Evolutionary conservation across 805 yeast genomes (phyloP), one percentile per base, ranked within the genome.

Genomic region (Helenozyma rhizophorensis): DNA sequence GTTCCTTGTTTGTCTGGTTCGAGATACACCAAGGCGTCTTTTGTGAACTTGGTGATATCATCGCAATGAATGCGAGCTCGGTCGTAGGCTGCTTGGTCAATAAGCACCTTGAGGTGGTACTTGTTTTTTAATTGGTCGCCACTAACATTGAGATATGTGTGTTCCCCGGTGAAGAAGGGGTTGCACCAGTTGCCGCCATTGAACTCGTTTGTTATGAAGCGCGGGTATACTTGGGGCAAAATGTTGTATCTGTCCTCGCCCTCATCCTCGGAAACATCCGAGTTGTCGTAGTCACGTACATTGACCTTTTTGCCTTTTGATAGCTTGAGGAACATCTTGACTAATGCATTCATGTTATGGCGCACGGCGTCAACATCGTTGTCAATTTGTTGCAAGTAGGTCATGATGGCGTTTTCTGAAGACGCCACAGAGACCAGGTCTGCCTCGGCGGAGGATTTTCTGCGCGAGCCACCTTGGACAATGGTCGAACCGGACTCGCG

Each of bases 131-230:
- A 51, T 18, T 65, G 69, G 39, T 65, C 68, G 2, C 71, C 72
- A 44, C 70, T 62, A 18, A 58, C 59, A 43, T 64, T 67, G 23
- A 64, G 54, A 14, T 60, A 60, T 6, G 56, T 49, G 30, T 60
- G 65, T 22, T 47, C 44, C 28, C 65, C 48, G 27, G 66, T 53
- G 43, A 76, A 73, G 43, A 80, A 80, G 16, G 84, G 85, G 47
- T 81, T 82, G 29, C 75, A 72, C 81, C 88, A 83, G 39, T 80
- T 78, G n/a, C 89, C 90, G 12, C 88, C 90, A 45, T 78, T 78
- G 52, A 78, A 83, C 34, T 73, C 76, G 18, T 78, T 77, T 25
- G 71, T 66, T 13, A 83, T 57, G 47, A 83, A 80, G 38, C 93
- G 65, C 7, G 93, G 88, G 42, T 78, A 75, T 2, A 79, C 60